Evolutionary conservation across 1,139 yeast species (phyloP).

Genomic region (Taphrina confusa): DNA sequence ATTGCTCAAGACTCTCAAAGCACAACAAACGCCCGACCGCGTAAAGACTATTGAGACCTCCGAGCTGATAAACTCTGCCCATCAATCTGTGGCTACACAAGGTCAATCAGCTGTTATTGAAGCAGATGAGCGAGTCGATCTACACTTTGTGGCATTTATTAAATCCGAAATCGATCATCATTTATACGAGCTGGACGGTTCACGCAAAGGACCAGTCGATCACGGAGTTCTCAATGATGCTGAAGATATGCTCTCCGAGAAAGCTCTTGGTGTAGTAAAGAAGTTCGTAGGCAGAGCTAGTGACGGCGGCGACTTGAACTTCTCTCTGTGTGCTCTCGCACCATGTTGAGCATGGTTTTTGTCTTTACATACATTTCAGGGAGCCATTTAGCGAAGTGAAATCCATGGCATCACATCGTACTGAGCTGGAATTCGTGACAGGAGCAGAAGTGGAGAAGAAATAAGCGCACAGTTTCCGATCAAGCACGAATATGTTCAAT

Average conservation of each 20-base stretch:
- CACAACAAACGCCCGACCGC: slow-evolving; percentile 49
- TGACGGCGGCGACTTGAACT: slow-evolving; percentile 41
- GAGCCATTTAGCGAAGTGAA: too few species aligned
- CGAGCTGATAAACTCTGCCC: slow-evolving; percentile 56
- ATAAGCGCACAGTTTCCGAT: too few species aligned
- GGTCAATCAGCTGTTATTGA: slow-evolving; percentile 84
- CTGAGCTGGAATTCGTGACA: too few species aligned
- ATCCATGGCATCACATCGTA: too few species aligned
- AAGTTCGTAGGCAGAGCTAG: slow-evolving; percentile 58
- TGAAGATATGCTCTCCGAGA: slow-evolving; percentile 59
- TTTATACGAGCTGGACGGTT: slow-evolving; percentile 83
- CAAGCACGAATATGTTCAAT: too few species aligned
- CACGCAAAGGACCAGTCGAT: slow-evolving; percentile 74
- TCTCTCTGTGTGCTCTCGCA: slow-evolving; percentile 49
- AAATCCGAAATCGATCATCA: slow-evolving; percentile 52
- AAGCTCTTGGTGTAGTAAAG: slow-evolving; percentile 59
- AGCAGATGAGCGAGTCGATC: slow-evolving; percentile 62
- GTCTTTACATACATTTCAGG: too few species aligned
- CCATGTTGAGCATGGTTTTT: slow-evolving; percentile 1
- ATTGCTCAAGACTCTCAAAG: slow-evolving; percentile 44
- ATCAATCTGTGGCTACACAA: slow-evolving; percentile 60
- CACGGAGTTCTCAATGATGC: slow-evolving; percentile 53
- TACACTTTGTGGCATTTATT: slow-evolving; percentile 79
- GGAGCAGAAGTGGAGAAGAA: too few species aligned
- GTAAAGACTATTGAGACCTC: slow-evolving; percentile 53